Conservation (phyloP, 805 yeast species). For the Ogataea wickerhamii region DNA sequence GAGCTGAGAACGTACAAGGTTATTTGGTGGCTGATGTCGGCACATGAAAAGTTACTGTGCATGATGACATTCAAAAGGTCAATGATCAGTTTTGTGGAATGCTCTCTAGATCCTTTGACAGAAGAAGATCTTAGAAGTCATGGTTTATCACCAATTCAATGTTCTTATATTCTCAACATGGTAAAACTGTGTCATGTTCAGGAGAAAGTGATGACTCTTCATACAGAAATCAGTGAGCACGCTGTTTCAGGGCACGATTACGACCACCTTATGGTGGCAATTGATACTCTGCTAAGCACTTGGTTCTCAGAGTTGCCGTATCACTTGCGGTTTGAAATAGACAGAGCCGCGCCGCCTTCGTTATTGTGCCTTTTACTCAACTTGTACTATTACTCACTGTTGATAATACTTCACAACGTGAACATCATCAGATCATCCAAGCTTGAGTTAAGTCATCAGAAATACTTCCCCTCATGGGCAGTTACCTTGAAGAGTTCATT, state of each 20-base stretch:
- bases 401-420: slow-evolving; percentile 64
- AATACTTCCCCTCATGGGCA: slow-evolving; percentile 15
- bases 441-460: neutral
- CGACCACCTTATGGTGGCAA: slow-evolving; percentile 6
- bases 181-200: slow-evolving; percentile 5
- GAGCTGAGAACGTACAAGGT: slow-evolving; percentile 48
- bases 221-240: neutral
- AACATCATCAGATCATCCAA: slow-evolving; percentile 42
- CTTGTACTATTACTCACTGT: slow-evolving; percentile 62
- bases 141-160: slow-evolving; percentile 10
- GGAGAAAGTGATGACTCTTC: slow-evolving; percentile 6
- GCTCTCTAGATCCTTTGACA: slow-evolving; percentile 2
- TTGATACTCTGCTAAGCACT: slow-evolving; percentile 64
- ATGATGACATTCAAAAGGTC: slow-evolving; percentile 3
- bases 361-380: slow-evolving; percentile 55
- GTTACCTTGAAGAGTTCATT: slow-evolving; percentile 9
- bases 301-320: slow-evolving; percentile 68
- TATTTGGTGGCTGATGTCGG: slow-evolving; percentile 68
- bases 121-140: slow-evolving; percentile 7
- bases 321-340: slow-evolving; percentile 53
- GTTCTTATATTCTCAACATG: slow-evolving; percentile 7
- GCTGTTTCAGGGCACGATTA: neutral
- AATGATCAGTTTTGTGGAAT: neutral
- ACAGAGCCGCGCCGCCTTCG: slow-evolving; percentile 31
- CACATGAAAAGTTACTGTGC: slow-evolving; percentile 9